Evolutionary conservation across 1,284 basidiomycete species (phyloP).

Genomic region (Phylloboletellus chloephorus): DNA sequence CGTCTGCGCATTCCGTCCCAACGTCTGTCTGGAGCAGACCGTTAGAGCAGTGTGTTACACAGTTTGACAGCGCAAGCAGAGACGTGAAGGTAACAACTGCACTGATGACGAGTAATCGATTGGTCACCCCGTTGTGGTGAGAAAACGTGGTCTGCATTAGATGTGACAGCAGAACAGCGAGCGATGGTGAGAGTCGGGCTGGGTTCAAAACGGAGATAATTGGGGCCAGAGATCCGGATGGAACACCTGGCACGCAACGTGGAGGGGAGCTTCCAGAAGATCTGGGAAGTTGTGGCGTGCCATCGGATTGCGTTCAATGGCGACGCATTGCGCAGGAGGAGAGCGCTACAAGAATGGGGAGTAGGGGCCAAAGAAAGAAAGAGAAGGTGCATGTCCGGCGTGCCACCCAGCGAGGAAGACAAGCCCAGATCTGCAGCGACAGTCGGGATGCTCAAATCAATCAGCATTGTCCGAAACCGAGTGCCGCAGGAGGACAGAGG

Average conservation of each 20-base stretch:
- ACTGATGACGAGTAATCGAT: constrained; percentile 9
- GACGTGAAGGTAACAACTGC: constrained; percentile 7
- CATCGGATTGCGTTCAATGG: constrained; percentile 6
- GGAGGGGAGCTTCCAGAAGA: constrained; percentile 3
- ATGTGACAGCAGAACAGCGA: neutral
- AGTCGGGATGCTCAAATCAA: constrained; percentile 8
- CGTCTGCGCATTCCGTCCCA: constrained; percentile 13
- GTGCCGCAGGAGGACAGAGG: constrained; percentile 15
- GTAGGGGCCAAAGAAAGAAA: neutral
- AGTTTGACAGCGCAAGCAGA: constrained; percentile 2
- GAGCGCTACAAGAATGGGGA: constrained; percentile 16
- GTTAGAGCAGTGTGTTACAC: constrained; percentile 4
- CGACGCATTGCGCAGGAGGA: constrained; percentile 8
- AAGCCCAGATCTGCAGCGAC: constrained; percentile 1
- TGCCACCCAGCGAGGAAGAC: neutral
- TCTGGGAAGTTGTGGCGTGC: constrained; percentile 6
- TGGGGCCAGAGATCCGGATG: constrained; percentile 1
- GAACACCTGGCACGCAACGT: constrained; percentile 8
- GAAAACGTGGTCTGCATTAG: neutral
- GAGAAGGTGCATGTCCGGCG: neutral
- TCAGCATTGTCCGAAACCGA: constrained; percentile 8
- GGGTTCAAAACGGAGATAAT: neutral
- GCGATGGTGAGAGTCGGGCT: neutral
- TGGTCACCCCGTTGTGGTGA: too few relatives aligned
- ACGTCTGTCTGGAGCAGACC: constrained; percentile 8